phyloP scores from a whole-genome alignment of 1,139 yeast genomes.

The Blastobotrys malaysiensis region DNA sequence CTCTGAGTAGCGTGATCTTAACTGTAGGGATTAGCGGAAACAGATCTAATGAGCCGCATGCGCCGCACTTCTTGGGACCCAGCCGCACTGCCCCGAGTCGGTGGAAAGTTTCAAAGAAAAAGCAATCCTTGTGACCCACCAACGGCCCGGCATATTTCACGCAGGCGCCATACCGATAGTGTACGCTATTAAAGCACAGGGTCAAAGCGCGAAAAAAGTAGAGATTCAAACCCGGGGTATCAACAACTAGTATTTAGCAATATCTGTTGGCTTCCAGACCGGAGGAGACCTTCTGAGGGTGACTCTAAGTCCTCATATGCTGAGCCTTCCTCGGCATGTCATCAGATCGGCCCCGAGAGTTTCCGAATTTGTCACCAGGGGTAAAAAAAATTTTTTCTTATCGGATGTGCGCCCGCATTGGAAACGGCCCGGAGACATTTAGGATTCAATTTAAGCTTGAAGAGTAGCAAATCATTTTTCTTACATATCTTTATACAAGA shows the following conservation, averaged over 20 bases:
- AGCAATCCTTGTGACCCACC: not conserved
- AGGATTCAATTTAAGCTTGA: not conserved
- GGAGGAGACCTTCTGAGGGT: too few species aligned
- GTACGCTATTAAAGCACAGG: not conserved
- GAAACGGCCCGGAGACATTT: not conserved
- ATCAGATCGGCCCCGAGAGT: not conserved
- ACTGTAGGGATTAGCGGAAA: too few species aligned
- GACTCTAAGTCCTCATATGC: too few species aligned
- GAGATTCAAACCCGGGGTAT: too few species aligned
- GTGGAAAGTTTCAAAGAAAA: not conserved
- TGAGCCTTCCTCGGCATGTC: not conserved
- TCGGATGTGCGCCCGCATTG: not conserved
- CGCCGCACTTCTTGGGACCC: not conserved
- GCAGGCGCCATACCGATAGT: not conserved
- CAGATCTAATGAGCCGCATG: not conserved
- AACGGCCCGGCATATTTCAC: not conserved
- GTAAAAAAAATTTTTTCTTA: not conserved
- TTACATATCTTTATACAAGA: not conserved
- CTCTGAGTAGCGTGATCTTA: too few species aligned
- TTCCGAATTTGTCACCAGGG: not conserved
- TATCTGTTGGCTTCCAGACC: too few species aligned
- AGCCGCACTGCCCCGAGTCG: not conserved
- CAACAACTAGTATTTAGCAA: too few species aligned
- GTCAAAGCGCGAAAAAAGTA: too few species aligned
- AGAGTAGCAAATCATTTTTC: not conserved